phyloP scores from a whole-genome alignment of 352 stramenopile species.

The Phytophthora colocasiae region DNA sequence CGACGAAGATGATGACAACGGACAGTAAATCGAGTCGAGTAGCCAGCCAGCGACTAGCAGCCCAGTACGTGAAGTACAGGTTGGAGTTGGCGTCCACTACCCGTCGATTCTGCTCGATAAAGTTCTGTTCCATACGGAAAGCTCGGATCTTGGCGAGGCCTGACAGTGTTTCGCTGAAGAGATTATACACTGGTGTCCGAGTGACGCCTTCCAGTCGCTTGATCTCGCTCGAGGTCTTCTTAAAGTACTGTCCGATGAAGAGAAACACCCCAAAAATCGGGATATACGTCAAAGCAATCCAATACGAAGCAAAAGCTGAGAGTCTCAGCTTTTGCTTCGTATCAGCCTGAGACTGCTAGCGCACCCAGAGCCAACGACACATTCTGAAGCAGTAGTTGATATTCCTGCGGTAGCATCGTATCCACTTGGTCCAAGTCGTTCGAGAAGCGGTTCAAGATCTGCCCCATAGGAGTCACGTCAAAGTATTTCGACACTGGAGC shows the following conservation, averaged over 20 bases:
- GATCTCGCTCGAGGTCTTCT: slow-evolving; percentile 82
- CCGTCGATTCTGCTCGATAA: slow-evolving; percentile 44
- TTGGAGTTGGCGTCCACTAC: slow-evolving; percentile 51
- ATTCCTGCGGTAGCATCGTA: slow-evolving; percentile 43
- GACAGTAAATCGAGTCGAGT: slow-evolving; percentile 90
- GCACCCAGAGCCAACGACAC: slow-evolving; percentile 35
- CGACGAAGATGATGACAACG: slow-evolving; percentile 85
- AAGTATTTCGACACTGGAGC: slow-evolving; percentile 61
- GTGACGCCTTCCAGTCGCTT: slow-evolving; percentile 93
- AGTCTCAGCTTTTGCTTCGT: no score
- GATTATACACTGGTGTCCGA: slow-evolving; percentile 89
- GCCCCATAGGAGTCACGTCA: slow-evolving; percentile 57
- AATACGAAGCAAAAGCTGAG: slow-evolving; percentile 45
- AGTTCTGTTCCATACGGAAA: slow-evolving; percentile 45
- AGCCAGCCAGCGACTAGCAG: slow-evolving; percentile 91
- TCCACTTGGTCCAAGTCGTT: slow-evolving; percentile 64
- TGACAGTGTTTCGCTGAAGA: slow-evolving; percentile 92
- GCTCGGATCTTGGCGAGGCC: slow-evolving; percentile 93
- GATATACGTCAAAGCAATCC: slow-evolving; percentile 57
- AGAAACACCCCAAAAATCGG: slow-evolving; percentile 51
- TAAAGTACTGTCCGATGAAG: slow-evolving; percentile 90
- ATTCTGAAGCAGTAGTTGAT: slow-evolving; percentile 38
- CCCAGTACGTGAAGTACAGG: slow-evolving; percentile 49
- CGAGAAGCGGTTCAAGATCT: slow-evolving; percentile 62
- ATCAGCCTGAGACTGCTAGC: slow-evolving; percentile 52